phyloP scores from a whole-genome alignment of 1,284 basidiomycete species.

The Gymnopus androsaceus region DNA sequence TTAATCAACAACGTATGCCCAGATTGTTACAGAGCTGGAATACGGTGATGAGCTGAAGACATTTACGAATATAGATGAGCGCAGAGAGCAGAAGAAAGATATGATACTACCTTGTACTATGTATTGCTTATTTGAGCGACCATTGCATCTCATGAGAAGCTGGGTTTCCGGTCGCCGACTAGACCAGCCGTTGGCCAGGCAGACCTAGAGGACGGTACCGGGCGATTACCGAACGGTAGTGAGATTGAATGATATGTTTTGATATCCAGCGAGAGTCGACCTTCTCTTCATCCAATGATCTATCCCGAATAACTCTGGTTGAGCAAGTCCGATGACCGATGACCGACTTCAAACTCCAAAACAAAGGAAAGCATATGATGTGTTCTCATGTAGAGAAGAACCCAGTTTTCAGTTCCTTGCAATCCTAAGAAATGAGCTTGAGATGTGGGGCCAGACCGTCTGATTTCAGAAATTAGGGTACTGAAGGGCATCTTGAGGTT shows the following conservation, averaged over 20 bases:
- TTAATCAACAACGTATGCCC: slow-evolving; percentile 16
- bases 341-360: too few species aligned
- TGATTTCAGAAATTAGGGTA: too few species aligned
- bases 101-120: background rate
- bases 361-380: background rate
- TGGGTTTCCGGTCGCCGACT: background rate
- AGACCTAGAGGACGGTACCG: background rate
- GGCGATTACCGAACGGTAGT: too few species aligned
- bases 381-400: background rate
- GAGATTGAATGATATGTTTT: too few species aligned
- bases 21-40: slow-evolving; percentile 9
- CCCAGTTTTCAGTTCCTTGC: too few species aligned
- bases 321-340: background rate
- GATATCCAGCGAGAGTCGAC: too few species aligned
- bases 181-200: background rate
- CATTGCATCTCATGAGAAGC: background rate
- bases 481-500: too few species aligned
- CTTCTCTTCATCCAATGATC: background rate
- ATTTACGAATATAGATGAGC: slow-evolving; percentile 5
- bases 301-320: too few species aligned
- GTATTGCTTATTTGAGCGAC: background rate
- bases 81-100: background rate
- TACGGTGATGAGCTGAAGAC: slow-evolving; percentile 3
- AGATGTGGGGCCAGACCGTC: too few species aligned
- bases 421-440: too few species aligned